Evolutionary conservation across 306 rosid genomes (phyloP).

Genomic region (Canavalia ensiformis): DNA sequence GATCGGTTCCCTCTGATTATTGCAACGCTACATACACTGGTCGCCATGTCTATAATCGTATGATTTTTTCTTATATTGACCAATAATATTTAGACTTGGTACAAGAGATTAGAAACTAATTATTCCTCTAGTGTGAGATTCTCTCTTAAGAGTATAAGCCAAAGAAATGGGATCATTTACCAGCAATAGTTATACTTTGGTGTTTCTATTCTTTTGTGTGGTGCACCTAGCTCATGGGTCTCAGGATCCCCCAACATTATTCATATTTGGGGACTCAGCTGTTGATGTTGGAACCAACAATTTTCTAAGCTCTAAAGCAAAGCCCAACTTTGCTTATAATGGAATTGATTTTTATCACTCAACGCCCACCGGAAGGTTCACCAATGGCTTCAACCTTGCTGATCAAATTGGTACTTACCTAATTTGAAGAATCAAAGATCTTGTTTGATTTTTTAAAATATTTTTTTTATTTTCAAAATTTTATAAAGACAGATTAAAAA

Average conservation of each 20-base stretch:
- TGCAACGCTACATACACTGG: too few species aligned
- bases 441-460: too few species aligned
- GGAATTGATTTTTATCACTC: conserved; percentile 62
- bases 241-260: conserved; percentile 37
- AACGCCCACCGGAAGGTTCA: conserved; percentile 67
- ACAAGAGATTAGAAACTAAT: conserved; percentile 12
- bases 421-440: neutral
- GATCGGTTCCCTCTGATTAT: too few species aligned
- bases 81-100: neutral
- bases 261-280: conserved; percentile 72
- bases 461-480: too few species aligned
- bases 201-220: conserved; percentile 7
- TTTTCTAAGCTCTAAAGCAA: conserved; percentile 37
- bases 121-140: conserved; percentile 25
- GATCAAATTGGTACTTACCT: conserved; percentile 60
- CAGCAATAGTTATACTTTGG: neutral
- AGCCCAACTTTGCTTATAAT: conserved; percentile 53
- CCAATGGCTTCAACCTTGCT: conserved; percentile 66
- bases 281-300: conserved; percentile 70
- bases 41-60: too few species aligned
- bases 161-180: conserved; percentile 43
- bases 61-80: neutral
- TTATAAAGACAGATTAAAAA: too few species aligned
- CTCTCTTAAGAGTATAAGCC: conserved; percentile 21
- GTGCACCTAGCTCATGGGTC: conserved; percentile 41